These are phyloP conservation scores for Ceratocystis ficicola DNA, from an alignment of 2,329 filamentous ascomycete species.

Conservation along the genomic window DNA sequence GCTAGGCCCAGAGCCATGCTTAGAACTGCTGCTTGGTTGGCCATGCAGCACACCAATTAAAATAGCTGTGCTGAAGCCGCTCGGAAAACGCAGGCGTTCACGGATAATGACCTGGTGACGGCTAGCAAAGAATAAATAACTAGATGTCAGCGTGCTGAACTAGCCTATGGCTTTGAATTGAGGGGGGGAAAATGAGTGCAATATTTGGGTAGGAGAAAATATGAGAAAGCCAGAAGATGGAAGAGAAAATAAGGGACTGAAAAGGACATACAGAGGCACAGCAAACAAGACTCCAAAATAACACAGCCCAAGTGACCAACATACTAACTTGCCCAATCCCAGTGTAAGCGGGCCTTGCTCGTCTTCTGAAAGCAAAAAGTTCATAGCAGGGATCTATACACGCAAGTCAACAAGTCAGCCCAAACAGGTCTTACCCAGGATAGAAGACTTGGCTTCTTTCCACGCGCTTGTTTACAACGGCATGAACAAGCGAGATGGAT, in stretches of 20 bases:
- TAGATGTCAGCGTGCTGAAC: neutral
- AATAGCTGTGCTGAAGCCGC: conserved; percentile 86
- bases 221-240: neutral
- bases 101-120: conserved; percentile 83
- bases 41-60: conserved; percentile 87
- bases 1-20: conserved; percentile 11
- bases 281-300: conserved; percentile 97
- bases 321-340: conserved; percentile 61
- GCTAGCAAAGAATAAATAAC: conserved; percentile 27
- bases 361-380: conserved; percentile 64
- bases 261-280: conserved; percentile 54
- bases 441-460: neutral
- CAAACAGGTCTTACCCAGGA: neutral
- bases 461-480: neutral
- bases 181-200: neutral
- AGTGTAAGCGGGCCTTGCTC: conserved; percentile 69
- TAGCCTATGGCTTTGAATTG: neutral
- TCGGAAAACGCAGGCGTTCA: conserved; percentile 87
- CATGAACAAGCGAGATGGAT: neutral
- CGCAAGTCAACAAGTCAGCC: neutral
- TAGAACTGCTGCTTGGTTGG: conserved; percentile 27
- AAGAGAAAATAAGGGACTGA: conserved; percentile 20
- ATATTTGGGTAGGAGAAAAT: too few relatives aligned
- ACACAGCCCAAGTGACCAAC: conserved; percentile 87
- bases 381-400: conserved; percentile 67